phyloP scores from a whole-genome alignment of 371 early-diverging fungal genomes.

The Phascolomyces articulosus region DNA sequence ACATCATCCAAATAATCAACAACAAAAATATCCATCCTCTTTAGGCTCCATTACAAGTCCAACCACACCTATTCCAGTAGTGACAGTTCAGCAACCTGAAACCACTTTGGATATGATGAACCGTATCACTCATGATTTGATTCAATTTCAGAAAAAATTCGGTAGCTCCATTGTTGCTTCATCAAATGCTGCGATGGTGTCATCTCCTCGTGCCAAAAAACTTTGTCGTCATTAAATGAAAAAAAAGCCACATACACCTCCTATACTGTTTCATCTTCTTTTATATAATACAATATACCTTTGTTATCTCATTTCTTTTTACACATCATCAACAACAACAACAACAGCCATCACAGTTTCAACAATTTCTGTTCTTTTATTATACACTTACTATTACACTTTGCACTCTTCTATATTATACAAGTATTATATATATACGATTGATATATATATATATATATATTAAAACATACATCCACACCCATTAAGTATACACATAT shows the following conservation, averaged over 20 bases:
- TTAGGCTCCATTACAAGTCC: constrained; percentile 13
- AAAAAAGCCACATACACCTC: neutral
- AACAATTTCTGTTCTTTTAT: no score
- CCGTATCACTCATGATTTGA: constrained; percentile 39
- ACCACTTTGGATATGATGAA: constrained; percentile 45
- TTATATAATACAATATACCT: no score
- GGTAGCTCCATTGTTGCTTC: constrained; percentile 6
- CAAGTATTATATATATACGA: no score
- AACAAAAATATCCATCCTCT: neutral
- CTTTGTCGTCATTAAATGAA: neutral
- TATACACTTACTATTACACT: no score
- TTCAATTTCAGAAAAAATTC: constrained; percentile 49
- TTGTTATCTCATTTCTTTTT: neutral
- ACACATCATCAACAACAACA: neutral
- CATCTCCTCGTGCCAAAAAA: neutral
- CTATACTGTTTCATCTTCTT: neutral
- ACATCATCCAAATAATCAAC: neutral
- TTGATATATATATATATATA: no score
- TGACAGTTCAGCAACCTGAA: constrained; percentile 18
- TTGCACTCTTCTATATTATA: no score
- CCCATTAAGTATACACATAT: constrained; percentile 2
- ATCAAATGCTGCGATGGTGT: neutral
- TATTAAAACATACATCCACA: constrained; percentile 6
- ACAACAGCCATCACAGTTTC: neutral
- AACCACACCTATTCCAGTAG: constrained; percentile 20